Evolutionary conservation across 2,329 filamentous ascomycete species (phyloP).

Genomic region (Lecanicillium sp.): DNA sequence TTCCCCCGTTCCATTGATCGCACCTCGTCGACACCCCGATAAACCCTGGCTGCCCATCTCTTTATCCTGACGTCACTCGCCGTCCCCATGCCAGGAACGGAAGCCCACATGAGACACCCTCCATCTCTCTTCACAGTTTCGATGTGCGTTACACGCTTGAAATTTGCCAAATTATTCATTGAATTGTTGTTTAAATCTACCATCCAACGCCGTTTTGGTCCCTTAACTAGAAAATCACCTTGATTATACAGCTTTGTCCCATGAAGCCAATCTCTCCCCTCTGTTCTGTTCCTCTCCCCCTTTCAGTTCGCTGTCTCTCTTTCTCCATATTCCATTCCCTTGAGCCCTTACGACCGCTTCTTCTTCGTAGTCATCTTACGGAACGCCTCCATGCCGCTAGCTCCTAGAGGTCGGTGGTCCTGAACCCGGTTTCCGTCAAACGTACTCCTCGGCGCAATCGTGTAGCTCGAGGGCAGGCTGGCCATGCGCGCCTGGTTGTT

Average conservation of each 20-base stretch:
- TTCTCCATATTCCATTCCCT: too few relatives aligned
- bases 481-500: conserved; percentile 50
- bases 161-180: too few relatives aligned
- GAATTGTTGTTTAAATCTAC: not conserved
- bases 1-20: too few relatives aligned
- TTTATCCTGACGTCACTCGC: too few relatives aligned
- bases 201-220: not conserved
- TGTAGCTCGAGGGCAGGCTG: conserved; percentile 49
- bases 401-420: conserved; percentile 53
- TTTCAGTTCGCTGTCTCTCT: not conserved
- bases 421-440: conserved; percentile 45
- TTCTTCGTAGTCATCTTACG: conserved; percentile 60
- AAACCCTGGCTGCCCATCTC: too few relatives aligned
- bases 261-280: not conserved
- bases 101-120: too few relatives aligned
- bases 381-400: conserved; percentile 58
- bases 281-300: not conserved
- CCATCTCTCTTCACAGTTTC: too few relatives aligned
- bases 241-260: not conserved
- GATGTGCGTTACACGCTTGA: not conserved
- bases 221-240: not conserved
- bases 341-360: conserved; percentile 32
- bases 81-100: too few relatives aligned
- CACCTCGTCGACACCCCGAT: too few relatives aligned
- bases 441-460: conserved; percentile 53